Base-by-base conservation (phyloP, 2,329 filamentous ascomycete genomes). In the Dactylellina drechsleri region DNA sequence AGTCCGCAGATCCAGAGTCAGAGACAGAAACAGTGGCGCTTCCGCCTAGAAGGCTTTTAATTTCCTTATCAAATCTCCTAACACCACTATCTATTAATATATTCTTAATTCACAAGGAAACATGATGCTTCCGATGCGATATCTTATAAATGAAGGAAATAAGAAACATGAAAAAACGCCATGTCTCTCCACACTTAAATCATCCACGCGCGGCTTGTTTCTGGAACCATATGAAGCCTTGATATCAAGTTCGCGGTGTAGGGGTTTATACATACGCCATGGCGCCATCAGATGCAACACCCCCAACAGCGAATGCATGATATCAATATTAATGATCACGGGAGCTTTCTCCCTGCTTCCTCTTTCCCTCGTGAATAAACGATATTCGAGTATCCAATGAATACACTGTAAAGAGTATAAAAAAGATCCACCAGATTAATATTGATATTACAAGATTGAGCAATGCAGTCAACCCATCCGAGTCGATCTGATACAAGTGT, bases 41-140 rank as follows among this genome's bases (percentile, higher is more conserved):
- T 73, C 67, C 67, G 53, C 68, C 53, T 73, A 73, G 60, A 66
- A 53, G 60, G 36, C 58, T 65, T 18, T 18, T 43, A 70, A 68
- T 60, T 59, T 68, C 49, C 56, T 18, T 49, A 18, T 18, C 66
- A 40, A 57, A 28, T 47, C 23, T 60, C 16, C 43, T 18, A n/a
- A 47, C 13, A 47, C 7, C 15, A 10, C 16, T 47, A 18, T 36
- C 54, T 15, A 40, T 15, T n/a, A 26, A 15, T 45, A 13, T 54
- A 54, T 54, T 54, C 13, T 18, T 23, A 23, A 23, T 23, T 10
- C 15, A 41, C 5, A 16, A 43, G 57, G 28, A 57, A 52, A 18
- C 5, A 47, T 18, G 16, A n/a, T 47, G 5, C 43, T 47, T n/a
- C 43, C 43, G 7, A 57, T 45, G 28, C 20, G 52, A n/a, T 13